A percentile compares a stretch with the other conserved stretches of the same genome.
phyloP scores from a whole-genome alignment of 1,139 yeast genomes.

The Arxiozyma telluris region DNA sequence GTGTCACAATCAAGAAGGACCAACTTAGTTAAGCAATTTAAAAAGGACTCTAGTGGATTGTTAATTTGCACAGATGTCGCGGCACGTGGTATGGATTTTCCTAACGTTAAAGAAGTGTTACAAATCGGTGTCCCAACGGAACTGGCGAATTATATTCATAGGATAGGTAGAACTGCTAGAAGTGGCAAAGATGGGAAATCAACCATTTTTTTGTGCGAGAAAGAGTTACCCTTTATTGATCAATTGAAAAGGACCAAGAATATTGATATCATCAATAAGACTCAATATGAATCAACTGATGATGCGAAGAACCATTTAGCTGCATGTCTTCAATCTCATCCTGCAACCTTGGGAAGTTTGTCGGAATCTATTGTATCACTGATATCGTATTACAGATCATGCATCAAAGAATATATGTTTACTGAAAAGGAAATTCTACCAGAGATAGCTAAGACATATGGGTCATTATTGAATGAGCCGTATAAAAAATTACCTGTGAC shows the following conservation, averaged over 20 bases:
- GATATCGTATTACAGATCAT: slow-evolving; percentile 23
- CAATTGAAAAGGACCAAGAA: slow-evolving; percentile 40
- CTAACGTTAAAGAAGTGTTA: slow-evolving; percentile 70
- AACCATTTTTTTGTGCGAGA: slow-evolving; percentile 40
- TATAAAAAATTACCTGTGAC: slow-evolving; percentile 16
- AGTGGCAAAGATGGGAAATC: slow-evolving; percentile 77
- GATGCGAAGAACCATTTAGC: slow-evolving; percentile 24
- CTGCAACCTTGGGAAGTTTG: slow-evolving; percentile 11
- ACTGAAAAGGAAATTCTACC: slow-evolving; percentile 13
- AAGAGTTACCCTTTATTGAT: slow-evolving; percentile 42
- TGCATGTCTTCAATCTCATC: slow-evolving; percentile 19
- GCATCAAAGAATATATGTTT: slow-evolving; percentile 19
- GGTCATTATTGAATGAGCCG: slow-evolving; percentile 19
- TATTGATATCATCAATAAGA: slow-evolving; percentile 40
- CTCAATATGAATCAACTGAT: slow-evolving; percentile 26
- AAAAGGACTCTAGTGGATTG: slow-evolving; percentile 39
- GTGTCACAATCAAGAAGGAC: slow-evolving; percentile 43
- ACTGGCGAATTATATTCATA: slow-evolving; percentile 73
- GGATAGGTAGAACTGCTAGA: slow-evolving; percentile 95
- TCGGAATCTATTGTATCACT: slow-evolving; percentile 20
- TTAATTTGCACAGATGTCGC: slow-evolving; percentile 87
- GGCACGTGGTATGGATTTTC: slow-evolving; percentile 95
- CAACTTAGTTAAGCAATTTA: slow-evolving; percentile 24
- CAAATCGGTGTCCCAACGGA: slow-evolving; percentile 73
- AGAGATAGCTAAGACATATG: slow-evolving; percentile 22